Conservation (phyloP, 371 early-diverging fungal genomes). For the Dichotomocladium elegans region DNA sequence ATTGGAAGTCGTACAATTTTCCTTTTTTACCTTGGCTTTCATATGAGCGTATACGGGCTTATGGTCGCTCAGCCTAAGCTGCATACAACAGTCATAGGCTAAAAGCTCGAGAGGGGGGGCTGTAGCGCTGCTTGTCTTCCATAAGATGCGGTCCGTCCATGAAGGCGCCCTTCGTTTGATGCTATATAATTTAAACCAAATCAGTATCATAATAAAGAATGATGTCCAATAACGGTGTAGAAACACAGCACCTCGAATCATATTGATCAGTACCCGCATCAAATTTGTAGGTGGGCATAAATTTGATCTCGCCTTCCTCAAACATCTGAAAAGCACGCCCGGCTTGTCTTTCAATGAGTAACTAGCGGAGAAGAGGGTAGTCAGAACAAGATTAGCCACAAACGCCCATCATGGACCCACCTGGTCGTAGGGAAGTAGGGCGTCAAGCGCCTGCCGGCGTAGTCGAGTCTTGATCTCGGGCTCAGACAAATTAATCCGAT, state of each 20-base stretch:
- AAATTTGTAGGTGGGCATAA: constrained; percentile 94
- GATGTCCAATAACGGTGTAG: too few species aligned
- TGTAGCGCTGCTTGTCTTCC: constrained; percentile 51
- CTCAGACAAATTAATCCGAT: constrained; percentile 70
- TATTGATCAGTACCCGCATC: constrained; percentile 78
- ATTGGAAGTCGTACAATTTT: too few species aligned
- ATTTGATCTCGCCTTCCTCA: constrained; percentile 74
- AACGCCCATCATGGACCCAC: constrained; percentile 16
- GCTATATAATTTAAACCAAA: constrained; percentile 27
- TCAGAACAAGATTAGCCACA: not conserved
- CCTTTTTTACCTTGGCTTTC: constrained; percentile 36
- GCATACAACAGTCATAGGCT: constrained; percentile 60
- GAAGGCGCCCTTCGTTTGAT: constrained; percentile 85
- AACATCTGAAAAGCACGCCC: constrained; percentile 71
- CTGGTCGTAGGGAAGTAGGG: constrained; percentile 67
- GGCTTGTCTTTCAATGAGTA: constrained; percentile 41
- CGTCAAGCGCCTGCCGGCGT: constrained; percentile 41
- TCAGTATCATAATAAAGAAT: too few species aligned
- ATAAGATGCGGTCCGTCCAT: constrained; percentile 92
- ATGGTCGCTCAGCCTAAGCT: constrained; percentile 80
- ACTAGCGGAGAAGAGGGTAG: constrained; percentile 4
- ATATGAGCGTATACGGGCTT: constrained; percentile 87
- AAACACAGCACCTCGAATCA: constrained; percentile 80
- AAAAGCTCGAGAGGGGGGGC: constrained; percentile 24
- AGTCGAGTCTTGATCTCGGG: constrained; percentile 53